phyloP scores from a whole-genome alignment of 75 land plant genomes.

The Cunninghamia lanceolata region DNA sequence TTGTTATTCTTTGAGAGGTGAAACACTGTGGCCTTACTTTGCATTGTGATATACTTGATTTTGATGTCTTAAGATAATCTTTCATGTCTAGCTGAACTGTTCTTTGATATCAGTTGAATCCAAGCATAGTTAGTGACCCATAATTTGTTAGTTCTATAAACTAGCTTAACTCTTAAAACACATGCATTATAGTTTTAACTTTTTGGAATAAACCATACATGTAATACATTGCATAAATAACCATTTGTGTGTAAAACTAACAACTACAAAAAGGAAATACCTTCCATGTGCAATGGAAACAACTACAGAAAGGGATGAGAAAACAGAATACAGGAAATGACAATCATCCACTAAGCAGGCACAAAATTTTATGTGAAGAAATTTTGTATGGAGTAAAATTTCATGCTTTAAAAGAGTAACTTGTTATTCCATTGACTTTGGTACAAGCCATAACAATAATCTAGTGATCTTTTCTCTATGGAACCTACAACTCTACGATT shows the following conservation, averaged over 20 bases:
- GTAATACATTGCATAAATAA: neutral
- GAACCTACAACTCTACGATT: neutral
- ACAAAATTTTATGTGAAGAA: neutral
- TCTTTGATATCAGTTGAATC: neutral
- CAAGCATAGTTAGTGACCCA: neutral
- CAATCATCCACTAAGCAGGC: neutral
- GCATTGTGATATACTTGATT: neutral
- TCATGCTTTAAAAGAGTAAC: too few species aligned
- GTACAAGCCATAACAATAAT: too few species aligned
- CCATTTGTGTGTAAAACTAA: neutral
- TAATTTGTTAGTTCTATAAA: neutral
- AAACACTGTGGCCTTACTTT: neutral
- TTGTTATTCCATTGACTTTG: too few species aligned
- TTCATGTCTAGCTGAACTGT: neutral
- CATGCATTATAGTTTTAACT: neutral
- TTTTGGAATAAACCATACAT: neutral
- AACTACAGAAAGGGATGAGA: neutral
- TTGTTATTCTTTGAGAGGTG: neutral
- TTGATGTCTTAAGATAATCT: neutral
- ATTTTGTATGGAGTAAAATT: too few species aligned
- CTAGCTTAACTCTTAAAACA: neutral
- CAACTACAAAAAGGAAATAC: neutral
- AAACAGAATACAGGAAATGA: too few species aligned
- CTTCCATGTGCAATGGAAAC: neutral
- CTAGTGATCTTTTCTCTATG: too few species aligned